Base-by-base conservation (phyloP, 2,329 filamentous ascomycete species). In the Colletotrichum musicola region DNA sequence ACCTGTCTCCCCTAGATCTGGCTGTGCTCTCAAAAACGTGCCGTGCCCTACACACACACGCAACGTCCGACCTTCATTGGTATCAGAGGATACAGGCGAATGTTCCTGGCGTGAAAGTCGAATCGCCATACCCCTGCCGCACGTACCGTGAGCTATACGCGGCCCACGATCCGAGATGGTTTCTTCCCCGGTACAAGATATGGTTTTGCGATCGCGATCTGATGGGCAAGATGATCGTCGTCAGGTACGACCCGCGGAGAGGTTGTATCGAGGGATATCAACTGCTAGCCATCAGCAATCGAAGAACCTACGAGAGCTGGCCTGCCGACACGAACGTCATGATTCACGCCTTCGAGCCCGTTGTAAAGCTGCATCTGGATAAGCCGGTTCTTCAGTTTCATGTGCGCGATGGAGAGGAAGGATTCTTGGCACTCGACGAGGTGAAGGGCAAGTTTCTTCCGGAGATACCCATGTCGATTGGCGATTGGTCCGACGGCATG, bases 141-240 rank as follows among this genome's bases (percentile, higher is more conserved):
- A 90, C 85, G 25, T 97, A 90, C 79, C 88, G 88, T 65, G 86
- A 92, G 27, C 86, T 97, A 2, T 97, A 92, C 77, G 82, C 86
- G 49, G 85, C 90, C 20, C 92, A 96, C 76, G 87, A 96, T 71
- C 91, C 92, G 0, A 89, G 91, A 74, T 98, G 95, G 95, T 97
- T 97, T 75, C 83, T 98, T 1, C 85, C 93, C 0, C 89, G 88
- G 59, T 85, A 93, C 76, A 95, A 93, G 78, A 83, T 98, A 71
- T 98, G 95, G 95, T 95, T 97, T 75, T 88, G 89, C 68, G 93
- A 97, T 78, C 86, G 84, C 2, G 86, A 90, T 35, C 85, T 93
- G 55, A 90, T 87, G 1, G 95, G 95, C 0, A 92, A 92, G 76
- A 79, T 97, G 49, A 85, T 97, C 27, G 75, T 97, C 46, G 86